These are phyloP conservation scores for Pyrenula massariospora DNA, from an alignment of 495 filamentous ascomycete genomes.

Conservation along the genomic window DNA sequence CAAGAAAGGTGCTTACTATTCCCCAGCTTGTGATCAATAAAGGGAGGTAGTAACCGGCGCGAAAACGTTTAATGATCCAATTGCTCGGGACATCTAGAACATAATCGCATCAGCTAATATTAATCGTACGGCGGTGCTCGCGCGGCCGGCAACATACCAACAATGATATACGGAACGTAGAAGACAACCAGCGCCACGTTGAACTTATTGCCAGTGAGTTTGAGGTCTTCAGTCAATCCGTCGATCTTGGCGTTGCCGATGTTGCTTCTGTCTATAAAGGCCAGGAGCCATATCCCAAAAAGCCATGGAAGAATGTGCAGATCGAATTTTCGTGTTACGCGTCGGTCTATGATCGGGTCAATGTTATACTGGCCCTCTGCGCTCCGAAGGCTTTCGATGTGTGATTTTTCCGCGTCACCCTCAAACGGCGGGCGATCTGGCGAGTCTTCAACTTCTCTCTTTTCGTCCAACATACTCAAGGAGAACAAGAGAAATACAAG, in stretches of 20 bases:
- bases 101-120: not conserved
- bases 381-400: not conserved
- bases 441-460: not conserved
- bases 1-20: conserved; percentile 21
- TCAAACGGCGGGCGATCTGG: not conserved
- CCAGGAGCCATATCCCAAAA: conserved; percentile 29
- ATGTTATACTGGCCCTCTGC: not conserved
- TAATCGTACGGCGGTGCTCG: not conserved
- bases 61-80: conserved; percentile 24
- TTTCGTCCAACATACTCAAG: not conserved
- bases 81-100: conserved; percentile 35
- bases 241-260: conserved; percentile 38
- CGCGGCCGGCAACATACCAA: not conserved
- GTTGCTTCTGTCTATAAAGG: conserved; percentile 39
- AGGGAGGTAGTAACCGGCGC: conserved; percentile 15
- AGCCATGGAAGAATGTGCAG: conserved; percentile 34
- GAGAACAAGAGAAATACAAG: not conserved
- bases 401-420: not conserved
- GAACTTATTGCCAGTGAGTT: conserved; percentile 25
- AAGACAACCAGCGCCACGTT: conserved; percentile 35
- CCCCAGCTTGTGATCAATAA: conserved; percentile 21
- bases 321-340: conserved; percentile 10
- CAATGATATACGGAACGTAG: conserved; percentile 34
- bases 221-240: conserved; percentile 26
- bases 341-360: not conserved